Conservation (phyloP, 2,329 filamentous ascomycete genomes). For the Hymenoscyphus occultus region DNA sequence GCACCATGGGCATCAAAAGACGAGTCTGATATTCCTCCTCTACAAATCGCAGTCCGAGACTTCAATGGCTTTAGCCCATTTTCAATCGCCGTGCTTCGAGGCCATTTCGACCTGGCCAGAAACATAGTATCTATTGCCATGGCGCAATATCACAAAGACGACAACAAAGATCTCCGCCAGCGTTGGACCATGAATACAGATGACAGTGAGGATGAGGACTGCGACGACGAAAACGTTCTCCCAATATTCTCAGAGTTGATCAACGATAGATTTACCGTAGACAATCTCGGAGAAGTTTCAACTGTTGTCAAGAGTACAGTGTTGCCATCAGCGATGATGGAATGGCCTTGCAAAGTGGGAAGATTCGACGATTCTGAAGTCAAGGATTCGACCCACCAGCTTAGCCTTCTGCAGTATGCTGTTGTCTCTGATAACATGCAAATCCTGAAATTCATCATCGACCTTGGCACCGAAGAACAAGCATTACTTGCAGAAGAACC, state of each 20-base stretch:
- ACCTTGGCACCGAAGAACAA: constrained; percentile 29
- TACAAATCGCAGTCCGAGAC: constrained; percentile 63
- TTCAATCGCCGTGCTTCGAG: constrained; percentile 63
- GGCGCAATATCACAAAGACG: constrained; percentile 62
- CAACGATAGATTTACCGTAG: constrained; percentile 69
- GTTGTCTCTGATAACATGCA: constrained; percentile 27
- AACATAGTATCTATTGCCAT: constrained; percentile 67
- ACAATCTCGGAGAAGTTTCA: constrained; percentile 68
- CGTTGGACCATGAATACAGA: constrained; percentile 45
- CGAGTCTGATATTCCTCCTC: constrained; percentile 51
- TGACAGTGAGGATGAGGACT: constrained; percentile 34
- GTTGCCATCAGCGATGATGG: constrained; percentile 53
- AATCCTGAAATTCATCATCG: constrained; percentile 33
- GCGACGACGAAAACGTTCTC: constrained; percentile 34
- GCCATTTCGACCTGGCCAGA: constrained; percentile 61
- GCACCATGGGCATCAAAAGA: constrained; percentile 51
- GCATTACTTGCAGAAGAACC: constrained; percentile 28
- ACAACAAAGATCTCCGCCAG: constrained; percentile 29
- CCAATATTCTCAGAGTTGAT: constrained; percentile 54
- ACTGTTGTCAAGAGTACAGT: constrained; percentile 64
- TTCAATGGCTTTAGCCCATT: constrained; percentile 50
- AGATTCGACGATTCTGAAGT: constrained; percentile 33
- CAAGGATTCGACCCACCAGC: constrained; percentile 5
- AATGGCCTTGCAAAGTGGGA: constrained; percentile 38
- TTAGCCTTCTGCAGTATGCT: constrained; percentile 25